Conservation (phyloP, 768 basidiomycete species). For the Leucocoprinus sp. region DNA sequence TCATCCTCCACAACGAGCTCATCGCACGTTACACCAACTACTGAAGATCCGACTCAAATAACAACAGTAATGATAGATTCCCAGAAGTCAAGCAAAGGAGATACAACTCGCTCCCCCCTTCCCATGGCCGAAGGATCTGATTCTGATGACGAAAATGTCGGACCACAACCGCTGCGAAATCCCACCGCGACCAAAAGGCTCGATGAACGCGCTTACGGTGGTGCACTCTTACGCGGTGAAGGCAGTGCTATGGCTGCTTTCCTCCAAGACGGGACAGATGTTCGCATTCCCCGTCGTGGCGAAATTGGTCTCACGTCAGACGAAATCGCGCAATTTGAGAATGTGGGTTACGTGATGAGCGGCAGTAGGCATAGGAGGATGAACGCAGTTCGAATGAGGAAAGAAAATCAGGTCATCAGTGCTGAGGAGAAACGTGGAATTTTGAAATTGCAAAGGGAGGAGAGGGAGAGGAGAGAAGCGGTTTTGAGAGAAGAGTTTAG, state of each 20-base stretch:
- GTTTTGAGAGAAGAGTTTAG: slow-evolving; percentile 86
- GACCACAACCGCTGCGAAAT: slow-evolving; percentile 61
- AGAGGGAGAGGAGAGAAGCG: slow-evolving; percentile 84
- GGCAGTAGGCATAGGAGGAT: slow-evolving; percentile 91
- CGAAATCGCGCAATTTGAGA: slow-evolving; percentile 82
- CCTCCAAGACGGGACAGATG: slow-evolving; percentile 73
- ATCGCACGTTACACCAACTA: not conserved
- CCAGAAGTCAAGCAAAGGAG: not conserved
- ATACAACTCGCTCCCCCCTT: not conserved
- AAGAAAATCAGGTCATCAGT: slow-evolving; percentile 99
- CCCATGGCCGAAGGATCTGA: slow-evolving; percentile 23
- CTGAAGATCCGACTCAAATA: not conserved
- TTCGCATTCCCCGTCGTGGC: slow-evolving; percentile 95
- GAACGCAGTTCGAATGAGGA: slow-evolving; percentile 98
- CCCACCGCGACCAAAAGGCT: slow-evolving; percentile 39
- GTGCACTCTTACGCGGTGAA: slow-evolving; percentile 88
- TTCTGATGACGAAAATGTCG: slow-evolving; percentile 54
- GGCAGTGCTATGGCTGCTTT: slow-evolving; percentile 98
- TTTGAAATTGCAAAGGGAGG: slow-evolving; percentile 89
- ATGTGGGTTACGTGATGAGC: slow-evolving; percentile 96
- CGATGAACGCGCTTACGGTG: slow-evolving; percentile 83
- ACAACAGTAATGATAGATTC: not conserved
- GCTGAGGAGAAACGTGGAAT: slow-evolving; percentile 98
- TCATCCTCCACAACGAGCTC: not conserved
- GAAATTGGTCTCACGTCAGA: slow-evolving; percentile 91